Percentiles rank a stretch among this genome's conserved stretches.
phyloP scores from a whole-genome alignment of 139 green algal species.

The Coccomyxa sp. region DNA sequence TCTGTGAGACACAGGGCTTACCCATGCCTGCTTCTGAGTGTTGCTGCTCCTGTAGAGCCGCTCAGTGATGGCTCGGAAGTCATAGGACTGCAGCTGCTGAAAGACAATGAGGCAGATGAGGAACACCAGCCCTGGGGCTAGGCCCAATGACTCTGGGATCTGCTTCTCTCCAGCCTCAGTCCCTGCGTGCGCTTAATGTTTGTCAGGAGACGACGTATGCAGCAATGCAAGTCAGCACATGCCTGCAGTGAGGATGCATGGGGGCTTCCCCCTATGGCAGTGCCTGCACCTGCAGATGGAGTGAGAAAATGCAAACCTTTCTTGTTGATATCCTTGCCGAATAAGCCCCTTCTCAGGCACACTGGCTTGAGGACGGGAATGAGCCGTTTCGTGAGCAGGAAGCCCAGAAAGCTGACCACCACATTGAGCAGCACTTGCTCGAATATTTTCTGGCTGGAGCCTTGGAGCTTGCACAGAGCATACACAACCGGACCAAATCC shows the following conservation, averaged over 20 bases:
- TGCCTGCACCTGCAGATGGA: not conserved
- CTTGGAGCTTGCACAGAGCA: not conserved
- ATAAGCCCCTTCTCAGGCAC: constrained; percentile 58
- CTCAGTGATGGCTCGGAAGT: too few relatives aligned
- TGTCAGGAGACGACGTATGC: too few relatives aligned
- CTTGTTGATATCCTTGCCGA: constrained; percentile 90
- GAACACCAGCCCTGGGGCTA: constrained; percentile 80
- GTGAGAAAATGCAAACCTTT: constrained; percentile 39
- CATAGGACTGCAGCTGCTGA: constrained; percentile 86
- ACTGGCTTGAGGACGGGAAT: constrained; percentile 52
- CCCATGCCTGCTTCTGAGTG: too few relatives aligned
- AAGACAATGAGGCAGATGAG: constrained; percentile 88
- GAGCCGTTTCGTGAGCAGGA: constrained; percentile 57
- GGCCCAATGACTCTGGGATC: constrained; percentile 84
- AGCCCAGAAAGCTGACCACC: constrained; percentile 53
- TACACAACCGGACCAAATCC: not conserved
- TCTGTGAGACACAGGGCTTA: too few relatives aligned
- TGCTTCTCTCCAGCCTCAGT: constrained; percentile 66
- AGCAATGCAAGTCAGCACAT: too few relatives aligned
- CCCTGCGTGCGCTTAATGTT: too few relatives aligned
- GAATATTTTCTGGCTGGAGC: not conserved
- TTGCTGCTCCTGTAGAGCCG: too few relatives aligned
- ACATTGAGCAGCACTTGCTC: constrained; percentile 10
- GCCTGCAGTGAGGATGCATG: too few relatives aligned
- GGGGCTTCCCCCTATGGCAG: too few relatives aligned